Percentiles rank a stretch among this genome's conserved stretches.
These are phyloP conservation scores for Gynochthodes officinalis DNA, from an alignment of 257 asterid genomes.

Conservation along the genomic window DNA sequence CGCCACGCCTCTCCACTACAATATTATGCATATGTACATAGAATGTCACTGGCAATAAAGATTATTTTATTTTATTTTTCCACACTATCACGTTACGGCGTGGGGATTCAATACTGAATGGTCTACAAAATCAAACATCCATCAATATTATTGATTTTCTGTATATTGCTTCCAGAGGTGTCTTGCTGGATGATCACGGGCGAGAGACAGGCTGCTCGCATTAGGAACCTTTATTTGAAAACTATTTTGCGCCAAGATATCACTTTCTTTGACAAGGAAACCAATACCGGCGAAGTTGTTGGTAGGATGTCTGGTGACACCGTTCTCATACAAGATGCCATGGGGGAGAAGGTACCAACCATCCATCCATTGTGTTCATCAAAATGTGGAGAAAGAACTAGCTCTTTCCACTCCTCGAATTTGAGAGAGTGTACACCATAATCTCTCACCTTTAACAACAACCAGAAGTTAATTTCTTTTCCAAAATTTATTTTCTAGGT, in stretches of 20 bases:
- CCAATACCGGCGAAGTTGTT: conserved; percentile 75
- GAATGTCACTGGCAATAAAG: too few relatives aligned
- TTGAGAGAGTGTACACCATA: background rate
- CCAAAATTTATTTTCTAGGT: conserved; percentile 30
- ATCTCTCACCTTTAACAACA: background rate
- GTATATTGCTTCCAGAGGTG: conserved; percentile 47
- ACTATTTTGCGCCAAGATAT: conserved; percentile 75
- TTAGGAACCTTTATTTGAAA: conserved; percentile 61
- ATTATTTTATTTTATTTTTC: too few relatives aligned
- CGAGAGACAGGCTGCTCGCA: conserved; percentile 82
- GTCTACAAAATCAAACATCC: background rate
- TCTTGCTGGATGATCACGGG: conserved; percentile 93
- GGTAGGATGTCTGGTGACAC: conserved; percentile 95
- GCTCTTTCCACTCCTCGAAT: background rate
- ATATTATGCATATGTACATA: too few relatives aligned
- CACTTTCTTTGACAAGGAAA: conserved; percentile 77
- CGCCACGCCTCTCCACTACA: too few relatives aligned
- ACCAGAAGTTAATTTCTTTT: background rate
- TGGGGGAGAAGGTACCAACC: conserved; percentile 73
- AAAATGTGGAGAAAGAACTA: too few relatives aligned
- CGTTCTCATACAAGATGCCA: conserved; percentile 87
- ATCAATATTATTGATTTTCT: too few relatives aligned
- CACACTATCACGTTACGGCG: background rate
- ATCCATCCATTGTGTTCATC: background rate
- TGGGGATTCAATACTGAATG: background rate